Percentiles rank a stretch among this genome's conserved stretches.
Conservation (phyloP, 805 yeast species). For the Wickerhamomyces canadensis region DNA sequence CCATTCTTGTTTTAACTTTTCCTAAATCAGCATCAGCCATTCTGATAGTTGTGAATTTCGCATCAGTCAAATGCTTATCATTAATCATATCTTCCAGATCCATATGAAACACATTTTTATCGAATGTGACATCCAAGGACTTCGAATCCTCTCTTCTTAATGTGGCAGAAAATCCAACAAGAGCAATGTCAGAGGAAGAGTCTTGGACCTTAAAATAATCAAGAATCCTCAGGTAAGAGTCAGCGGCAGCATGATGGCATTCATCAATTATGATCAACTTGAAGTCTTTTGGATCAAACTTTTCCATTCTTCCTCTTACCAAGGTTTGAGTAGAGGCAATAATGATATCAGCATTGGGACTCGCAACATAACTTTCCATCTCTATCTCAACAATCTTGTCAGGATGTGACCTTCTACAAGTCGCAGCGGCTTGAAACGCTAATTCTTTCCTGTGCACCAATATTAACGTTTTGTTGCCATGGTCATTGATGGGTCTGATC, state of each 20-base stretch:
- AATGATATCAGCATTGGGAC: slow-evolving; percentile 49
- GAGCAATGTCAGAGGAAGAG: slow-evolving; percentile 39
- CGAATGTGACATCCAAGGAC: slow-evolving; percentile 54
- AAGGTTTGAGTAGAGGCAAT: slow-evolving; percentile 77
- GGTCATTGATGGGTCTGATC: slow-evolving; percentile 27
- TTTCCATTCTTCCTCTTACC: slow-evolving; percentile 41
- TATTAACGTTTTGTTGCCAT: slow-evolving; percentile 41
- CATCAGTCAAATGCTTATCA: slow-evolving; percentile 66
- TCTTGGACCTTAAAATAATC: slow-evolving; percentile 40
- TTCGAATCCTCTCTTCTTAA: slow-evolving; percentile 69
- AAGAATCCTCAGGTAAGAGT: slow-evolving; percentile 54
- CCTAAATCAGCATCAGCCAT: slow-evolving; percentile 38
- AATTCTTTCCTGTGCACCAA: slow-evolving; percentile 81
- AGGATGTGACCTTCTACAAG: slow-evolving; percentile 45
- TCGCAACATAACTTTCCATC: slow-evolving; percentile 50
- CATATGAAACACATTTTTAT: slow-evolving; percentile 68
- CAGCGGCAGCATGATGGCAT: slow-evolving; percentile 86
- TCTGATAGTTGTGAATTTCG: slow-evolving; percentile 54
- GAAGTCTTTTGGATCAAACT: slow-evolving; percentile 53
- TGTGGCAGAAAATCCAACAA: slow-evolving; percentile 88
- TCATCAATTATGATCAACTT: slow-evolving; percentile 82
- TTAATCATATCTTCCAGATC: slow-evolving; percentile 60
- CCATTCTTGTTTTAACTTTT: slow-evolving; percentile 22
- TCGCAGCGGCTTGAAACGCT: slow-evolving; percentile 59
- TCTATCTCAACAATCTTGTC: slow-evolving; percentile 54